phyloP scores from a whole-genome alignment of 306 rosid genomes.

The Prunus davidiana region DNA sequence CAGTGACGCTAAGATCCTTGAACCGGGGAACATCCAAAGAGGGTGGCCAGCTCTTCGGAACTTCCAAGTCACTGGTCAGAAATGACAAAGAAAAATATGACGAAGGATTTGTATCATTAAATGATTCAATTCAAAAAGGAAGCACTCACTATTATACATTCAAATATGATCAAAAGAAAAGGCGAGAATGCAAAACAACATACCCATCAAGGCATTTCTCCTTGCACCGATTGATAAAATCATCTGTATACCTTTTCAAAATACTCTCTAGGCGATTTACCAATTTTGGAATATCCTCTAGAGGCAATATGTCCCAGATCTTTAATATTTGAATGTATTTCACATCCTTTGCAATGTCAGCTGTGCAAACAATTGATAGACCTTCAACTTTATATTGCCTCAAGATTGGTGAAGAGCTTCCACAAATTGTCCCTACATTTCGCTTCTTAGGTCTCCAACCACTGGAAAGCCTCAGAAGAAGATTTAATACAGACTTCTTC shows the following conservation, averaged over 20 bases:
- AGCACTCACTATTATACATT: background rate
- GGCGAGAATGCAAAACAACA: constrained; percentile 9
- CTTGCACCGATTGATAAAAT: constrained; percentile 48
- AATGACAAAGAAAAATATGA: background rate
- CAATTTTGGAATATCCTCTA: constrained; percentile 55
- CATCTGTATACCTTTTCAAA: constrained; percentile 51
- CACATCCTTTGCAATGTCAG: constrained; percentile 49
- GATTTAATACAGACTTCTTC: constrained; percentile 49
- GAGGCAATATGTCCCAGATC: constrained; percentile 67
- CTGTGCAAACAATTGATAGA: constrained; percentile 48
- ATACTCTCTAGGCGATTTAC: constrained; percentile 52
- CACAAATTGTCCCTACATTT: constrained; percentile 33
- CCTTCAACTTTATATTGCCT: constrained; percentile 58
- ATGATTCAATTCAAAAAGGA: background rate
- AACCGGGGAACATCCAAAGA: constrained; percentile 34
- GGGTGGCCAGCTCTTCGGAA: constrained; percentile 53
- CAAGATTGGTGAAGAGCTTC: constrained; percentile 44
- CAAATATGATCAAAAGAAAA: background rate
- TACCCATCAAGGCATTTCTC: constrained; percentile 57
- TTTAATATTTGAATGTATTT: constrained; percentile 50
- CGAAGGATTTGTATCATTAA: background rate
- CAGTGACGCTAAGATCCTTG: constrained; percentile 32
- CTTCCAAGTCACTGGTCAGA: constrained; percentile 41
- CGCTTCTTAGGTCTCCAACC: constrained; percentile 75
- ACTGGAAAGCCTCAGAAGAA: constrained; percentile 51